phyloP scores from a whole-genome alignment of 2,329 filamentous ascomycete species.

The Colletotrichum sp. region DNA sequence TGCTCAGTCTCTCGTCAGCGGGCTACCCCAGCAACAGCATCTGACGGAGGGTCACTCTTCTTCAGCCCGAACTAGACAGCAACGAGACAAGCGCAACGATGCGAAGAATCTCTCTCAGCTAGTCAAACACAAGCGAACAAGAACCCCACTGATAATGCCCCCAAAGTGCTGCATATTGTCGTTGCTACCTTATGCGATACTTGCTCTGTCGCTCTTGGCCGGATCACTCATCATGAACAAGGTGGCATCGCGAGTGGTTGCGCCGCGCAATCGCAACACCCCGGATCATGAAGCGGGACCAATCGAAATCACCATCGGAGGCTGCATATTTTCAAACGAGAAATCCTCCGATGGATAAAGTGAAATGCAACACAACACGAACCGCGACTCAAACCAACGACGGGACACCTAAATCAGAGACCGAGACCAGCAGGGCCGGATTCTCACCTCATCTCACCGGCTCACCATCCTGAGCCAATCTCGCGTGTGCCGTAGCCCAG shows the following conservation, averaged over 20 bases:
- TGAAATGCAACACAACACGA: constrained; percentile 10
- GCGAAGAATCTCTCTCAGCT: neutral
- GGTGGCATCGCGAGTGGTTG: neutral
- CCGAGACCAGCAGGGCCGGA: neutral
- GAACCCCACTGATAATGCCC: neutral
- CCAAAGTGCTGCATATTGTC: neutral
- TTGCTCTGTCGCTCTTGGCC: neutral
- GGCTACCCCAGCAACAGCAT: neutral
- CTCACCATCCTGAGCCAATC: neutral
- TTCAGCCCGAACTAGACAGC: constrained; percentile 2
- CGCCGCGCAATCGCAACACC: neutral
- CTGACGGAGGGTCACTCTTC: neutral
- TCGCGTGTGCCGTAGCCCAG: neutral
- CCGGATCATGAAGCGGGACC: constrained; percentile 5
- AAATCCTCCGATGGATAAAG: constrained; percentile 13
- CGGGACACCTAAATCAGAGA: neutral
- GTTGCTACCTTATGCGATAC: neutral
- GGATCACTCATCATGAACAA: neutral
- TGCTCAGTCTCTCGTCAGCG: constrained; percentile 8
- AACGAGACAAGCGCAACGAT: constrained; percentile 8
- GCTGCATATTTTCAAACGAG: constrained; percentile 1
- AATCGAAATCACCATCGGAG: neutral
- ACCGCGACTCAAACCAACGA: neutral
- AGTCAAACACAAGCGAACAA: constrained; percentile 14
- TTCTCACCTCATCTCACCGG: neutral